Evolutionary conservation across 202 grass and related monocot species (phyloP), one percentile per base, ranked within the genome.

Genomic region (Brachypodium distachyon): DNA sequence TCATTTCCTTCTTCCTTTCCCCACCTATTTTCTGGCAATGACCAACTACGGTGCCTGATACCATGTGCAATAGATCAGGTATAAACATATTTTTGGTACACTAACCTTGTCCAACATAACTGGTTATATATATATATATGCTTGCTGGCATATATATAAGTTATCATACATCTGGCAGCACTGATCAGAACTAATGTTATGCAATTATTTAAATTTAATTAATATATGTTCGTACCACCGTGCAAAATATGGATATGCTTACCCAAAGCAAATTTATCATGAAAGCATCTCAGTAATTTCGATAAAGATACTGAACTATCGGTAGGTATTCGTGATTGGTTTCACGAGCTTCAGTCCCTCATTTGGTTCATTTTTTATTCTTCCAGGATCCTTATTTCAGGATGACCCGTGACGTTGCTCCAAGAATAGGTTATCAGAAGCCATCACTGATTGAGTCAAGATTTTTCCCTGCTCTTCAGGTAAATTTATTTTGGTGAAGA

Each of bases 401-500:
- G 80, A 98, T 98, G 95, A 98, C 95, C 47, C 91, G 95, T 46
- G 95, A 98, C 63, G 95, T 98, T 92, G 95, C 95, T 83, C 91
- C 95, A 49, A 98, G 91, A 85, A 86, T 98, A 87, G 87, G 85
- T 49, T 98, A 92, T 68, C 91, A 94, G 60, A 98, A 98, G 85
- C 95, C 95, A 40, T 63, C 95, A 48, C 58, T 98, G 58, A 90
- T 98, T 80, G 91, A 98, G 84, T 92, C 96, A 16, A 92, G 83
- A 82, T 98, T 98, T 72, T 98, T 98, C 55, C 96, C 96, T 73
- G 96, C 96, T 81, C 91, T 98, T 79, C 96, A 98, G 96, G 96
- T 90, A 90, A n/a, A n/a, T 66, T 23, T 22, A 48, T 27, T 63
- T 40, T 64, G 26, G 26, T 27, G 46, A 79, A 25, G 22, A 49